These are phyloP conservation scores for Didymella arachidicola DNA, from an alignment of 2,329 filamentous ascomycete genomes.

Conservation along the genomic window DNA sequence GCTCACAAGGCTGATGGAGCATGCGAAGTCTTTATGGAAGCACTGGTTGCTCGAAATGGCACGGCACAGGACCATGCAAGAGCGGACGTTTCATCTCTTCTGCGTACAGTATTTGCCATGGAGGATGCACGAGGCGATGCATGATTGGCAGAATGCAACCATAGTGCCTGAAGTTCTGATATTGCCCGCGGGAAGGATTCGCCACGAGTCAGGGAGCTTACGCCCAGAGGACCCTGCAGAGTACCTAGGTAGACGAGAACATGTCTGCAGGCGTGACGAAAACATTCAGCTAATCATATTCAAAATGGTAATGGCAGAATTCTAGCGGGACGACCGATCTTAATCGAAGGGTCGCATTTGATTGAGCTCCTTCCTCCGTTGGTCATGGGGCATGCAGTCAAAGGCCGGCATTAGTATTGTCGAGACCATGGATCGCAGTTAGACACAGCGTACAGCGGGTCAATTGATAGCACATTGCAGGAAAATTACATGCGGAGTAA, in stretches of 20 bases:
- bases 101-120: conserved; percentile 20
- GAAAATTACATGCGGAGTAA: background rate
- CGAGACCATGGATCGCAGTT: background rate
- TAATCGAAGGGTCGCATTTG: conserved; percentile 14
- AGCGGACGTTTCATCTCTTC: background rate
- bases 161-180: background rate
- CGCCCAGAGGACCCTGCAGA: conserved; percentile 27
- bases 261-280: background rate
- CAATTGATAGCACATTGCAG: background rate
- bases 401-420: background rate
- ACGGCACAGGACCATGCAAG: background rate
- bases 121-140: conserved; percentile 8
- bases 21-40: conserved; percentile 3
- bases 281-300: background rate
- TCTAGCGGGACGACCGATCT: background rate
- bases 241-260: background rate
- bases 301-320: background rate
- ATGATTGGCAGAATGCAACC: conserved; percentile 4
- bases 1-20: background rate
- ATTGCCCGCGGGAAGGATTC: conserved; percentile 25
- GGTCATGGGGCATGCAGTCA: background rate
- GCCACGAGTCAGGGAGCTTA: conserved; percentile 29
- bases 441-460: background rate
- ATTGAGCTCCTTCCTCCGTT: background rate
- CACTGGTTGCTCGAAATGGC: background rate